These are phyloP conservation scores for Platanthera zijinensis DNA, from an alignment of 106 monocot species.

Conservation along the genomic window DNA sequence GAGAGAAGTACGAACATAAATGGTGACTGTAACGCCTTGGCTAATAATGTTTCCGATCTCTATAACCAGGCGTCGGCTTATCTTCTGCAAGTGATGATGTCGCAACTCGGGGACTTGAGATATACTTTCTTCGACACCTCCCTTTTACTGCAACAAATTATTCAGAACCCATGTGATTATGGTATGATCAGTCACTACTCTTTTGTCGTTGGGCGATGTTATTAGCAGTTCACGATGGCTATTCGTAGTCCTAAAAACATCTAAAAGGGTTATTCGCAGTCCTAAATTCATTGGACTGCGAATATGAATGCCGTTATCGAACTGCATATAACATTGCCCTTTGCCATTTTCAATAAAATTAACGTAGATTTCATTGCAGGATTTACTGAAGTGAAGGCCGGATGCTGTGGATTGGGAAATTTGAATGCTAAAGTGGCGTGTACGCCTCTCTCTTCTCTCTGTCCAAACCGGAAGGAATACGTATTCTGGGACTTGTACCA, in stretches of 20 bases:
- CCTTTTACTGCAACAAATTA: slow-evolving; percentile 22
- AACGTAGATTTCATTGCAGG: slow-evolving; percentile 14
- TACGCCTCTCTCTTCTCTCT: slow-evolving; percentile 33
- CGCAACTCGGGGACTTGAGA: slow-evolving; percentile 29
- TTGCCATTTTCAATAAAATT: background rate
- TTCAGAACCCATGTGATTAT: slow-evolving; percentile 24
- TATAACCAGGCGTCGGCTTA: slow-evolving; percentile 24
- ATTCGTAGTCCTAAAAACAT: too few relatives aligned
- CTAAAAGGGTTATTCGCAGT: too few relatives aligned
- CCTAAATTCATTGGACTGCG: too few relatives aligned
- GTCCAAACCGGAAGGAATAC: slow-evolving; percentile 23
- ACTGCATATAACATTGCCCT: too few relatives aligned
- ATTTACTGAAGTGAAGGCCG: slow-evolving; percentile 41
- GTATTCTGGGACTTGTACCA: slow-evolving; percentile 66
- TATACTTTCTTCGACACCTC: slow-evolving; percentile 65
- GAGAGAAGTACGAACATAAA: slow-evolving; percentile 30
- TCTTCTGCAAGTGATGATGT: slow-evolving; percentile 39
- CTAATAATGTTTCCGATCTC: slow-evolving; percentile 19
- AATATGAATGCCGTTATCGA: background rate
- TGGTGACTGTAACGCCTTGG: slow-evolving; percentile 26
- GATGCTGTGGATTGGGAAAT: slow-evolving; percentile 63
- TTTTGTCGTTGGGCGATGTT: background rate
- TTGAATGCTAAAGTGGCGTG: slow-evolving; percentile 44
- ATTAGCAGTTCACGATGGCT: too few relatives aligned
- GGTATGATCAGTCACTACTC: slow-evolving; percentile 13